phyloP scores from a whole-genome alignment of 352 stramenopile genomes.

The Thalassiosira ordinaria region DNA sequence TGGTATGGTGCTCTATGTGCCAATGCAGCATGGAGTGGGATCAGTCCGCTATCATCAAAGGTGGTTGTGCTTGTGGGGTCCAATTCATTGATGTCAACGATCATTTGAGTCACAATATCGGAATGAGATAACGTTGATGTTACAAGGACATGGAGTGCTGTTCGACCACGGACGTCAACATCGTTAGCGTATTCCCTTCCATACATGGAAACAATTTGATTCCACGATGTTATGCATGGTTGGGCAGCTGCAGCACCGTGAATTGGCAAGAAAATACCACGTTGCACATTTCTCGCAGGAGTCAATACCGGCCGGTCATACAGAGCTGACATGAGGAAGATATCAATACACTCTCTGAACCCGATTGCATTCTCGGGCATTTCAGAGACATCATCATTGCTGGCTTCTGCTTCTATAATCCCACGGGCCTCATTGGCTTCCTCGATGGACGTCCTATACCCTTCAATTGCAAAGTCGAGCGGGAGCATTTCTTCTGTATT shows the following conservation, averaged over 20 bases:
- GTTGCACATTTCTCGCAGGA: not conserved
- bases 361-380: not conserved
- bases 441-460: not conserved
- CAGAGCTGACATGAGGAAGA: slow-evolving; percentile 23
- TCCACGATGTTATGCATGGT: slow-evolving; percentile 17
- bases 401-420: not conserved
- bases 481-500: slow-evolving; percentile 35
- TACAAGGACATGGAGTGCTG: slow-evolving; percentile 3
- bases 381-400: not conserved
- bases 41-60: slow-evolving; percentile 32
- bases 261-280: slow-evolving; percentile 32
- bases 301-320: slow-evolving; percentile 20
- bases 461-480: slow-evolving; percentile 34
- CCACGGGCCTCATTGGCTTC: slow-evolving; percentile 13
- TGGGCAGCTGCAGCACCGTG: slow-evolving; percentile 25
- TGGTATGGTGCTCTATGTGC: slow-evolving; percentile 1
- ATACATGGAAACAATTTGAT: slow-evolving; percentile 4
- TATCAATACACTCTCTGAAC: slow-evolving; percentile 28
- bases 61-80: not conserved
- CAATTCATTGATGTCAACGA: not conserved
- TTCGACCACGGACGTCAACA: slow-evolving; percentile 20
- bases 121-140: slow-evolving; percentile 8
- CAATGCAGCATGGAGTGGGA: slow-evolving; percentile 30
- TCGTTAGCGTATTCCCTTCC: not conserved
- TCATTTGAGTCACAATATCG: slow-evolving; percentile 5